These are phyloP conservation scores for Oxyria digyna DNA, from an alignment of 148 eudicot genomes.

Conservation along the genomic window DNA sequence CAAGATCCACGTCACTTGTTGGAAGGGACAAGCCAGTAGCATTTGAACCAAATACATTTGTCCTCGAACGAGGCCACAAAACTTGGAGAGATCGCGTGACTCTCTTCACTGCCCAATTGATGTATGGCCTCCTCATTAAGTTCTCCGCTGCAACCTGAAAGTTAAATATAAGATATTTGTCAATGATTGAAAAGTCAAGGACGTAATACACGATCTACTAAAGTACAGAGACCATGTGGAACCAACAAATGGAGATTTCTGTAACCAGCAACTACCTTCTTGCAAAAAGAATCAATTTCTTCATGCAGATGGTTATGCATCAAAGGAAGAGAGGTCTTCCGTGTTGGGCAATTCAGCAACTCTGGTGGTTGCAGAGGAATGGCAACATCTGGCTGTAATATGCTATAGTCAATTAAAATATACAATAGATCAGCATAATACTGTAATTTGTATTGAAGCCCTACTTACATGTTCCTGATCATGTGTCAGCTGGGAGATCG, in stretches of 20 bases:
- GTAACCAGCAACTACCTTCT: slow-evolving; percentile 42
- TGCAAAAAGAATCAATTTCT: slow-evolving; percentile 85
- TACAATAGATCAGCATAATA: slow-evolving; percentile 5
- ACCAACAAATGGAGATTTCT: neutral
- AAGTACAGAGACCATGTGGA: neutral
- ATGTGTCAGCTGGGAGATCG: slow-evolving; percentile 80
- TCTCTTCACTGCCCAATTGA: slow-evolving; percentile 94
- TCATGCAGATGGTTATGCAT: slow-evolving; percentile 80
- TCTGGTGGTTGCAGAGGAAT: slow-evolving; percentile 80
- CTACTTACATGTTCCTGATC: slow-evolving; percentile 89
- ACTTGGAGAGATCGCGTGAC: slow-evolving; percentile 96
- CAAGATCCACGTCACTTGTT: slow-evolving; percentile 97
- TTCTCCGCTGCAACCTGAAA: slow-evolving; percentile 82
- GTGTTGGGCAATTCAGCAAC: slow-evolving; percentile 32
- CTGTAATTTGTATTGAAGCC: neutral
- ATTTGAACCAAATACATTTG: slow-evolving; percentile 87
- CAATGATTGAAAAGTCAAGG: neutral
- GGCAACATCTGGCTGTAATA: slow-evolving; percentile 76
- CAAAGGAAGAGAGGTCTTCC: slow-evolving; percentile 49
- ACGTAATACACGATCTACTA: neutral
- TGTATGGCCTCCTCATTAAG: slow-evolving; percentile 69
- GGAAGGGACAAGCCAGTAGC: slow-evolving; percentile 96
- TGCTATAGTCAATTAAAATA: slow-evolving; percentile 10
- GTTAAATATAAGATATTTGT: slow-evolving; percentile 8
- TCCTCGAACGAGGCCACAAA: slow-evolving; percentile 94